Conservation (phyloP, 2,329 filamentous ascomycete species). For the Mollisiaceae sp. region DNA sequence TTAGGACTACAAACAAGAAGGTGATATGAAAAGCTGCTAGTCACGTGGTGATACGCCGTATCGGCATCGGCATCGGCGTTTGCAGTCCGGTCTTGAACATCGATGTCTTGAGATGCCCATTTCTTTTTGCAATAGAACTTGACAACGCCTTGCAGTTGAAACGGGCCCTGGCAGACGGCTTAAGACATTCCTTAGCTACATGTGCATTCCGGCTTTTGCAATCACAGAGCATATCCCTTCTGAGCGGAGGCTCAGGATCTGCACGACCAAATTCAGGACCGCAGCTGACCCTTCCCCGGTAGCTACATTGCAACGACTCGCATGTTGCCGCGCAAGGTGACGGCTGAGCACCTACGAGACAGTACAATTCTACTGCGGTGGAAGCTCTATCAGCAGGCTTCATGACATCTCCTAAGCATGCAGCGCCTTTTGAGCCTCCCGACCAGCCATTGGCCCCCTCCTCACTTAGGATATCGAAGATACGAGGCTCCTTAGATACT, state of each 20-base stretch:
- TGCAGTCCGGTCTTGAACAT: slow-evolving; percentile 7
- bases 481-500: slow-evolving; percentile 54
- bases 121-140: slow-evolving; percentile 25
- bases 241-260: slow-evolving; percentile 11
- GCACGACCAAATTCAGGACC: slow-evolving; percentile 2
- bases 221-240: neutral
- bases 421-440: slow-evolving; percentile 67
- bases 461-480: slow-evolving; percentile 62
- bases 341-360: slow-evolving; percentile 43
- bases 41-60: slow-evolving; percentile 25
- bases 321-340: slow-evolving; percentile 50
- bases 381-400: slow-evolving; percentile 44
- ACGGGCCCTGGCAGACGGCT: neutral
- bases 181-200: neutral
- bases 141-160: slow-evolving; percentile 13
- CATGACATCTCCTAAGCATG: slow-evolving; percentile 73
- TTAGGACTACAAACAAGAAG: neutral
- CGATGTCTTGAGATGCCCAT: slow-evolving; percentile 19
- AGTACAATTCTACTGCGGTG: slow-evolving; percentile 15
- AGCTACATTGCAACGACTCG: slow-evolving; percentile 28
- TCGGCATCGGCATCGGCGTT: neutral
- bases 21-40: slow-evolving; percentile 1
- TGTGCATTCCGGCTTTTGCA: neutral
- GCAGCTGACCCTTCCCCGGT: slow-evolving; percentile 24
- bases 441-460: slow-evolving; percentile 48